Evolutionary conservation across 2,329 filamentous ascomycete genomes (phyloP).

Genomic region (Sclerotinia subarctica): DNA sequence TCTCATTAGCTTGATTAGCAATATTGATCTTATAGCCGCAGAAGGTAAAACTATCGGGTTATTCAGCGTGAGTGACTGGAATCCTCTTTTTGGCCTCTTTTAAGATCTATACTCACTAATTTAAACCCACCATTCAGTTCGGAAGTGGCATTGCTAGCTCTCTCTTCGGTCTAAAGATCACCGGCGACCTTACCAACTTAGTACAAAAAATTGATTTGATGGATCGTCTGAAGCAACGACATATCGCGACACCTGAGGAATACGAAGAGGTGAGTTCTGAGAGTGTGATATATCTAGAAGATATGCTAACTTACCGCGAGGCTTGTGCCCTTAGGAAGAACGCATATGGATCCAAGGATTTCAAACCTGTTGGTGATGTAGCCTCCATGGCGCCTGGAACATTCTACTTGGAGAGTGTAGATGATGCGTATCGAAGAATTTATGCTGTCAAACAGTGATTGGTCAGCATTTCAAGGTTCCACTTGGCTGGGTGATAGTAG

Average conservation of each 20-base stretch:
- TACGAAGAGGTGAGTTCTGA: background rate
- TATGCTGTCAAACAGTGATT: background rate
- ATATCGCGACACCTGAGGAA: background rate
- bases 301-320: background rate
- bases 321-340: background rate
- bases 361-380: background rate
- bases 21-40: background rate
- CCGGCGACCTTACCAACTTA: background rate
- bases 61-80: background rate
- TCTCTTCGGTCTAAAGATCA: background rate
- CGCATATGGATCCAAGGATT: background rate
- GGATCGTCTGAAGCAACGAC: constrained; percentile 1
- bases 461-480: background rate
- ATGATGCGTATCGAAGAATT: background rate
- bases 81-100: background rate
- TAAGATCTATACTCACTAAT: background rate
- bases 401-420: background rate
- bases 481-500: background rate
- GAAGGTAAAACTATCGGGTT: constrained; percentile 1
- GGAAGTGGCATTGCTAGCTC: constrained; percentile 7
- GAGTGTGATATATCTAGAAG: background rate
- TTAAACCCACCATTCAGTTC: background rate
- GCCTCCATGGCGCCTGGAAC: background rate
- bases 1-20: constrained; percentile 12
- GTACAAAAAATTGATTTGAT: background rate